These are phyloP conservation scores for Botrytis galanthina DNA, from an alignment of 2,329 filamentous ascomycete species.

Conservation along the genomic window DNA sequence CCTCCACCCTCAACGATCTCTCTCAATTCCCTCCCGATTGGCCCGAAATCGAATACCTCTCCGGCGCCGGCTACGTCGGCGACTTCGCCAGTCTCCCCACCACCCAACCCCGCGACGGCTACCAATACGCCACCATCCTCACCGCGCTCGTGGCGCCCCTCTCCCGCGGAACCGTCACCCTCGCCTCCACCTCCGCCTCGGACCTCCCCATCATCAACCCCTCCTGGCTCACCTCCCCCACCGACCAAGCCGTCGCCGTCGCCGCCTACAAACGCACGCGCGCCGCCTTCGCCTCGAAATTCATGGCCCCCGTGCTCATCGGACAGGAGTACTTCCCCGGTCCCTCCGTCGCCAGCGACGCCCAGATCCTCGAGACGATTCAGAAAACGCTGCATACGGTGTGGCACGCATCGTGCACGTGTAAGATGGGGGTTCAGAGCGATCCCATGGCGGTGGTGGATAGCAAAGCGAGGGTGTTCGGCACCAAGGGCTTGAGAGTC, in stretches of 20 bases:
- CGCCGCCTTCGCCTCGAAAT: slow-evolving; percentile 26
- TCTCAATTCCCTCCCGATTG: slow-evolving; percentile 38
- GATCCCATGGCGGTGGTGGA: slow-evolving; percentile 39
- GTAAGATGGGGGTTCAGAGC: slow-evolving; percentile 52
- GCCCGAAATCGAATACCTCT: slow-evolving; percentile 34
- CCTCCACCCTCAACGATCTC: slow-evolving; percentile 26
- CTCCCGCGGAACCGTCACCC: slow-evolving; percentile 46
- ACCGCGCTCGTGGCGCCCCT: slow-evolving; percentile 34
- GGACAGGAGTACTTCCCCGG: slow-evolving; percentile 27
- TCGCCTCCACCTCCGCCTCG: slow-evolving; percentile 38
- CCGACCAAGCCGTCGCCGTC: slow-evolving; percentile 46
- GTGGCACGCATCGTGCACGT: slow-evolving; percentile 56
- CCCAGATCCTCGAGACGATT: slow-evolving; percentile 25
- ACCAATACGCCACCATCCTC: slow-evolving; percentile 7
- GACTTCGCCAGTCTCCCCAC: slow-evolving; percentile 1
- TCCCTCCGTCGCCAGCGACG: slow-evolving; percentile 24
- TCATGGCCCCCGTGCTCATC: slow-evolving; percentile 20
- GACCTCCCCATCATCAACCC: slow-evolving; percentile 44
- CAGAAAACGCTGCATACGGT: slow-evolving; percentile 32
- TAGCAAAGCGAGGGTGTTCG: slow-evolving; percentile 26
- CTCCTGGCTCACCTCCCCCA: slow-evolving; percentile 45
- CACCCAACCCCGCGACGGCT: background rate
- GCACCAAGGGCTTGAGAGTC: slow-evolving; percentile 26
- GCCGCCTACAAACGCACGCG: slow-evolving; percentile 45
- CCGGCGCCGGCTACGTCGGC: slow-evolving; percentile 33